These are phyloP conservation scores for Xylaria sp. DNA, from an alignment of 2,329 filamentous ascomycete genomes.

Conservation along the genomic window DNA sequence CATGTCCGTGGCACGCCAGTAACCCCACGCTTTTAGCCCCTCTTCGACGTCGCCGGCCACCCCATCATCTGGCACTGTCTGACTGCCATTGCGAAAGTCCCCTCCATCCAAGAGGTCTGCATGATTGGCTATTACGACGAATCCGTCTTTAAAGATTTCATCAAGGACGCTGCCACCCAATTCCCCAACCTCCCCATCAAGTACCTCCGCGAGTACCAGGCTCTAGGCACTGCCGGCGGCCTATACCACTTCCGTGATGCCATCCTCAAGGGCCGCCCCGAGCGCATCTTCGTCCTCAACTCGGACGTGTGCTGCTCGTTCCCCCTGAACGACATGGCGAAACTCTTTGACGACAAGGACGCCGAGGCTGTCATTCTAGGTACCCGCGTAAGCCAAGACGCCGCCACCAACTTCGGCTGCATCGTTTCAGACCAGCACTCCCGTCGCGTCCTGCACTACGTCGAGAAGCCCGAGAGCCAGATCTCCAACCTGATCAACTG, in stretches of 20 bases:
- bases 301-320: constrained; percentile 99
- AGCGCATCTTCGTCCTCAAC: constrained; percentile 97
- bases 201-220: constrained; percentile 97
- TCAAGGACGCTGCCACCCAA: constrained; percentile 86
- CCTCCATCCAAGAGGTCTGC: constrained; percentile 93
- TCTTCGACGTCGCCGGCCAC: constrained; percentile 98
- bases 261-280: constrained; percentile 93
- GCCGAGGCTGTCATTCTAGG: constrained; percentile 97
- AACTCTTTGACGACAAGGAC: constrained; percentile 92
- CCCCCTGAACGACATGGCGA: constrained; percentile 94
- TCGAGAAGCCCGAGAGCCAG: constrained; percentile 97
- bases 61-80: constrained; percentile 99
- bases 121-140: constrained; percentile 99
- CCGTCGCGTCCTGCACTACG: constrained; percentile 96
- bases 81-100: constrained; percentile 88
- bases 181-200: constrained; percentile 91
- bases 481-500: constrained; percentile 99
- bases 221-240: constrained; percentile 92
- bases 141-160: constrained; percentile 95
- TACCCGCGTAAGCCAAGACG: constrained; percentile 89
- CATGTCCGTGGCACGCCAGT: constrained; percentile 10
- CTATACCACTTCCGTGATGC: constrained; percentile 99
- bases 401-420: constrained; percentile 96
- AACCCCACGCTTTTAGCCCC: constrained; percentile 69
- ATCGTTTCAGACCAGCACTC: constrained; percentile 95